Base-by-base conservation (phyloP, 1,284 basidiomycete genomes). In the Cutaneotrichosporon cutaneum region DNA sequence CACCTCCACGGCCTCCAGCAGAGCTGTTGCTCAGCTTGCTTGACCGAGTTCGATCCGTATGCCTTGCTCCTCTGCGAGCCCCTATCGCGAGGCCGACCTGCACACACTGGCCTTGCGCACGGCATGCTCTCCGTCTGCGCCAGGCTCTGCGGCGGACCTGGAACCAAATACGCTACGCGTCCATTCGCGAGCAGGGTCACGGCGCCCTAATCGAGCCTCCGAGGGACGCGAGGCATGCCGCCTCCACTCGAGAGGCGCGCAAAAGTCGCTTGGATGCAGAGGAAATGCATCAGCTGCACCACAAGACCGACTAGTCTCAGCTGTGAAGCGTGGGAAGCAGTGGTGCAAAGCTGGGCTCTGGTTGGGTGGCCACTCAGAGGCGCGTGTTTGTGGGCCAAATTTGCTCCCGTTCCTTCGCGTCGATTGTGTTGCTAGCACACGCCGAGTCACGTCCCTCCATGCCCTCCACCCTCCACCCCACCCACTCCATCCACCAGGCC, bases 401-500 rank as follows among this genome's bases (percentile, higher is more conserved):
- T 42, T 42, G 39, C 18, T 42, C 8, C 39, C 39, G 39, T 14
- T 13, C 11, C 35, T 36, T 36, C 11, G 45, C 24, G 7, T 26
- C 26, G 16, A 14, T 26, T 18, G 48, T 50, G 48, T n/a, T 27
- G 22, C 3, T 16, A 36, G 4, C 5, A n/a, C 39, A n/a, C 16
- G 4, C 39, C 18, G 18, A 42, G 48, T 50, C 48, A 26, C 9
- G 16, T 30, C 18, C 26, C 22, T n/a, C 5, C 24, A 4, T 24
- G 21, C 22, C 21, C 45, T 21, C 45, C 45, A 47, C 45, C 45
- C 45, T 47, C 48, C 48, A 51, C 48, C 22, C 16, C 26, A 47
- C 56, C 36, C 35, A 45, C 56, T 48, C 56, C 45, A 42, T 21
- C 35, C 47, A 36, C 56, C 14, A n/a, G n/a, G n/a, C n/a, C n/a